Percentiles rank a stretch among this genome's conserved stretches.
phyloP scores from a whole-genome alignment of 106 monocot species.

The Acorus gramineus region DNA sequence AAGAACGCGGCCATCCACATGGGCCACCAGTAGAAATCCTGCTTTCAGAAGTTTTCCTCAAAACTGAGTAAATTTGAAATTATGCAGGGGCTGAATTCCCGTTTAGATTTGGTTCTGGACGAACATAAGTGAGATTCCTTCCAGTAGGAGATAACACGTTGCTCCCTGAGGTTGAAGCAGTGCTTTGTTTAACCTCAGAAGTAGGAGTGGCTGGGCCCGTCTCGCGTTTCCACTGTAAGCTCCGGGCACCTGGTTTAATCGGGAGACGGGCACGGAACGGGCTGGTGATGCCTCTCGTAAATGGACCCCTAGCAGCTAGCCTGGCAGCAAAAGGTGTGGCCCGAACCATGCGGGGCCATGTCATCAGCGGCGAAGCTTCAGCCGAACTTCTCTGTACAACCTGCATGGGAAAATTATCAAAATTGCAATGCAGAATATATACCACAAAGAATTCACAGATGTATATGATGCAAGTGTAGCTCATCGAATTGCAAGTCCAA shows the following conservation, averaged over 20 bases:
- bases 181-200: constrained; percentile 16
- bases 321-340: constrained; percentile 37
- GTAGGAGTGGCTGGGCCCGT: constrained; percentile 8
- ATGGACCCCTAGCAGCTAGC: constrained; percentile 29
- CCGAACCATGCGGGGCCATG: constrained; percentile 41
- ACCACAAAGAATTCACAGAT: background rate
- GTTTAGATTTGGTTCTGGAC: constrained; percentile 37
- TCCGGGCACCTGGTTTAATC: constrained; percentile 61
- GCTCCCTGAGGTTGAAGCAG: constrained; percentile 11
- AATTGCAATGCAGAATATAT: background rate
- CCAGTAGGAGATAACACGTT: constrained; percentile 18
- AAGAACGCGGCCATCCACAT: too few species aligned
- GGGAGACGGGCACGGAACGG: constrained; percentile 46
- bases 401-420: constrained; percentile 18
- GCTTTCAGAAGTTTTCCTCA: too few species aligned
- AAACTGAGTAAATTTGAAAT: background rate
- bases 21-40: too few species aligned
- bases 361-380: constrained; percentile 29
- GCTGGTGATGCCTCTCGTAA: constrained; percentile 33
- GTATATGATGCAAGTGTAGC: background rate
- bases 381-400: constrained; percentile 53
- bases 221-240: constrained; percentile 91
- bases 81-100: constrained; percentile 10
- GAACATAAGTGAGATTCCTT: constrained; percentile 72
- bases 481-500: too few species aligned